Evolutionary conservation across 441 rosid species (phyloP).

Genomic region (Jatropha multifida): DNA sequence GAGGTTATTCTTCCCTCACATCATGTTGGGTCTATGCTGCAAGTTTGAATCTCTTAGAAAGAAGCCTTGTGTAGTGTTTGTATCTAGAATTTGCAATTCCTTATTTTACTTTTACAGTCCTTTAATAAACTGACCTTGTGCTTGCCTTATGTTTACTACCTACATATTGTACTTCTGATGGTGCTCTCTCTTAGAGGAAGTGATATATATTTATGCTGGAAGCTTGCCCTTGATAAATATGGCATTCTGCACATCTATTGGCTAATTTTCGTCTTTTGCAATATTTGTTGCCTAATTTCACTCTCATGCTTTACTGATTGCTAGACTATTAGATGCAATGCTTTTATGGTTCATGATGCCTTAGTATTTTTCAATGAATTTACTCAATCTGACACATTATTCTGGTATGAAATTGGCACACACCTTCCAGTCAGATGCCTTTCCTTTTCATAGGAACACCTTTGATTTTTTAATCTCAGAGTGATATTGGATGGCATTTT

Average conservation of each 20-base stretch:
- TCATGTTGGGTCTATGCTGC: background rate
- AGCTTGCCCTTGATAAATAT: background rate
- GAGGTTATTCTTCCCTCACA: background rate
- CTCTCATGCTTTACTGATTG: background rate
- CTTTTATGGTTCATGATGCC: background rate
- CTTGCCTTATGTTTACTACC: background rate
- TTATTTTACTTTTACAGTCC: background rate
- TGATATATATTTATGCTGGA: background rate
- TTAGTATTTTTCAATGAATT: background rate
- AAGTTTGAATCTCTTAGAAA: background rate
- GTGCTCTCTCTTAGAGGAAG: background rate
- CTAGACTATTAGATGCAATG: too few relatives aligned
- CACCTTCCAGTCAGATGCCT: too few relatives aligned
- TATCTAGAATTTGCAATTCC: background rate
- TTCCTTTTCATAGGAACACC: too few relatives aligned
- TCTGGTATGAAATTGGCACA: background rate
- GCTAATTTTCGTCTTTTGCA: background rate
- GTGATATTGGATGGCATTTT: too few relatives aligned
- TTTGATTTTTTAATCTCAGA: too few relatives aligned
- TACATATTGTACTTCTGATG: background rate
- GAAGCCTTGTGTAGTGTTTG: background rate
- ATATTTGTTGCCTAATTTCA: background rate
- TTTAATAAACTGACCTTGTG: background rate
- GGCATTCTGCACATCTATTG: background rate
- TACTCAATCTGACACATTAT: background rate